A percentile compares a stretch with the other conserved stretches of the same genome.
Evolutionary conservation across 345 rosid species (phyloP).

Genomic region (Noccaea bulbosa): DNA sequence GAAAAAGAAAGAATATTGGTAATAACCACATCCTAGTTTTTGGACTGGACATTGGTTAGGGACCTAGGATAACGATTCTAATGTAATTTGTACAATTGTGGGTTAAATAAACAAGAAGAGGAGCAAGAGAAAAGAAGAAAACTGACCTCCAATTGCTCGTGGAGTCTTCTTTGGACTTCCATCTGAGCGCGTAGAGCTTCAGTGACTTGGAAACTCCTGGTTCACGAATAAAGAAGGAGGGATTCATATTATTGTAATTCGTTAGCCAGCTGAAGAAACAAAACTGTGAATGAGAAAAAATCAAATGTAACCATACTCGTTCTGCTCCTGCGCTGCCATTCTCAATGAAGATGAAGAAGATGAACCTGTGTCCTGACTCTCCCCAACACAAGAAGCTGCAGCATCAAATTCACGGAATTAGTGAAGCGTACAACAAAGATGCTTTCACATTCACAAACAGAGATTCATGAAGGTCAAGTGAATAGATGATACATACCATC

Average conservation of each 20-base stretch:
- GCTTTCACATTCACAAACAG: constrained; percentile 2
- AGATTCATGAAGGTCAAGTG: constrained; percentile 9
- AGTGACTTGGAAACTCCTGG: constrained; percentile 88
- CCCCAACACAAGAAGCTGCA: constrained; percentile 75
- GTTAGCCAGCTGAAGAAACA: constrained; percentile 10
- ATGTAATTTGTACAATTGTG: background rate
- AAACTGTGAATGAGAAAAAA: constrained; percentile 1
- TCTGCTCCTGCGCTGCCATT: constrained; percentile 68
- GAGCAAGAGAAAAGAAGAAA: constrained; percentile 17
- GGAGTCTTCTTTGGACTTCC: constrained; percentile 98
- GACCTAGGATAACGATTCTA: too few relatives aligned
- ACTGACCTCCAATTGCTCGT: constrained; percentile 93
- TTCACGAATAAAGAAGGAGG: constrained; percentile 38
- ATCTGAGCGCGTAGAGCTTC: constrained; percentile 96
- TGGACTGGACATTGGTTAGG: background rate
- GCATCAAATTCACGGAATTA: constrained; percentile 28
- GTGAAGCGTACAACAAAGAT: constrained; percentile 12
- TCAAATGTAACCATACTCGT: constrained; percentile 62
- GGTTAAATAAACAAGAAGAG: background rate
- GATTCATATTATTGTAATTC: background rate
- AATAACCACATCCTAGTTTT: background rate
- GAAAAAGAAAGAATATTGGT: background rate
- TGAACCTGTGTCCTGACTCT: constrained; percentile 89
- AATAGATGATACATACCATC: constrained; percentile 73
- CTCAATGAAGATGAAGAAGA: constrained; percentile 76